phyloP scores from a whole-genome alignment of 2,329 filamentous ascomycete species.

The Venturia nashicola region DNA sequence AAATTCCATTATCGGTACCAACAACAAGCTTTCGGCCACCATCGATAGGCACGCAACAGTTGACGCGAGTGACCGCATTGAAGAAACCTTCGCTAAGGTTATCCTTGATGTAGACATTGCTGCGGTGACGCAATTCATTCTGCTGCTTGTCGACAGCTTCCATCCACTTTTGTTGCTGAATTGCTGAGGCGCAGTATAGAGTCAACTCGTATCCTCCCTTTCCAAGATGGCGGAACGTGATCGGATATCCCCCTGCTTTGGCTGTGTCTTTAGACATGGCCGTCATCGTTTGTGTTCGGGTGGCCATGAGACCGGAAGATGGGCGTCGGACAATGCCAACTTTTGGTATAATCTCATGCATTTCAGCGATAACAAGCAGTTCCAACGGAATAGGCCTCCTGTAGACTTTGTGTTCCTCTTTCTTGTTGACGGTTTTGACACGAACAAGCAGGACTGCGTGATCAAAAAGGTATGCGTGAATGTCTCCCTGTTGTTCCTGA shows the following conservation, averaged over 20 bases:
- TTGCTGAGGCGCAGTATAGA: slow-evolving; percentile 73
- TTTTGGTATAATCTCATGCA: slow-evolving; percentile 88
- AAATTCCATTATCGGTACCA: slow-evolving; percentile 89
- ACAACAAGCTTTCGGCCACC: slow-evolving; percentile 90
- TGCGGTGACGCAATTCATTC: slow-evolving; percentile 64
- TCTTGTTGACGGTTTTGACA: slow-evolving; percentile 83
- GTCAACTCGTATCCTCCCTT: slow-evolving; percentile 92
- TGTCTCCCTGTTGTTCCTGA: slow-evolving; percentile 68
- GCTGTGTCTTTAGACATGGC: slow-evolving; percentile 31
- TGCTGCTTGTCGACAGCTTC: slow-evolving; percentile 90
- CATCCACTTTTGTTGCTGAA: slow-evolving; percentile 90
- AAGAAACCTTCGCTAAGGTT: slow-evolving; percentile 79
- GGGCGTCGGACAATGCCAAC: slow-evolving; percentile 71
- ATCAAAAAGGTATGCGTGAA: slow-evolving; percentile 91
- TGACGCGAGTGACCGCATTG: slow-evolving; percentile 76
- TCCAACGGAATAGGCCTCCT: slow-evolving; percentile 91
- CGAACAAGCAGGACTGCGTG: slow-evolving; percentile 87
- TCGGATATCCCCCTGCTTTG: slow-evolving; percentile 71
- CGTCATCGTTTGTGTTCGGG: slow-evolving; percentile 37
- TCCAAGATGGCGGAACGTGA: slow-evolving; percentile 91
- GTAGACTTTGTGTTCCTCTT: slow-evolving; percentile 90
- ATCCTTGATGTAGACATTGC: slow-evolving; percentile 57
- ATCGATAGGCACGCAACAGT: slow-evolving; percentile 93
- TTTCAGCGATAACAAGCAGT: slow-evolving; percentile 83
- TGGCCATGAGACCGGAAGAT: slow-evolving; percentile 68